Evolutionary conservation across 192 early-diverging fungal genomes (phyloP).

Genomic region (Linnemannia exigua): DNA sequence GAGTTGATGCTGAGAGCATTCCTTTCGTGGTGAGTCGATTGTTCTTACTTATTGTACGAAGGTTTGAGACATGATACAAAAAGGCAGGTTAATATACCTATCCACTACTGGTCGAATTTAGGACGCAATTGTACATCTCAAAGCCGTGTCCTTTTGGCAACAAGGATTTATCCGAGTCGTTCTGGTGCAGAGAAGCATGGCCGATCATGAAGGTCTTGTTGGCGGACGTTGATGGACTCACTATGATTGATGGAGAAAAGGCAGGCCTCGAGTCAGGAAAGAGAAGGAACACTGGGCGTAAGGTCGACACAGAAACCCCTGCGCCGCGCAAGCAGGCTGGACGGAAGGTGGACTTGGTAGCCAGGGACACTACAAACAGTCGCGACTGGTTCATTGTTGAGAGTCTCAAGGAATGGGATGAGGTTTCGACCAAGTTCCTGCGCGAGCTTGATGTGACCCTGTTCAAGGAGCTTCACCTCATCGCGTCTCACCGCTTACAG

Average conservation of each 20-base stretch:
- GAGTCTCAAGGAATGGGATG: constrained; percentile 46
- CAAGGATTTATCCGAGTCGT: constrained; percentile 44
- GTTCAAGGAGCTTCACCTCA: constrained; percentile 50
- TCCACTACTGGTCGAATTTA: constrained; percentile 3
- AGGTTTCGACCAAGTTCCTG: constrained; percentile 39
- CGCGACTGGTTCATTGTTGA: constrained; percentile 46
- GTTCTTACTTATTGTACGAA: background rate
- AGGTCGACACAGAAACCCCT: constrained; percentile 20
- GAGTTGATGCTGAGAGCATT: constrained; percentile 33
- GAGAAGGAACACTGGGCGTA: constrained; percentile 21
- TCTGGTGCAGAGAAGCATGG: constrained; percentile 43
- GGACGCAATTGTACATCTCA: constrained; percentile 33
- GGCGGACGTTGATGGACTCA: constrained; percentile 41
- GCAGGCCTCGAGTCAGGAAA: constrained; percentile 22
- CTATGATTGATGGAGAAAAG: constrained; percentile 52
- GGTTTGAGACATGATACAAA: background rate
- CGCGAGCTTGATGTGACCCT: constrained; percentile 37
- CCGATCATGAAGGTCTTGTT: constrained; percentile 43
- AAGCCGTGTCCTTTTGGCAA: constrained; percentile 48
- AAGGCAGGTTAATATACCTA: constrained; percentile 13
- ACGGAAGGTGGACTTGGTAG: constrained; percentile 40
- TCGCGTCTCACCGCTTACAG: constrained; percentile 39
- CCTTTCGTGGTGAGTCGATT: constrained; percentile 35
- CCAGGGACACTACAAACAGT: constrained; percentile 29
- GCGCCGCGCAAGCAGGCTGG: constrained; percentile 35